phyloP scores from a whole-genome alignment of 2,329 filamentous ascomycete genomes.

The Graphilbum sp. region DNA sequence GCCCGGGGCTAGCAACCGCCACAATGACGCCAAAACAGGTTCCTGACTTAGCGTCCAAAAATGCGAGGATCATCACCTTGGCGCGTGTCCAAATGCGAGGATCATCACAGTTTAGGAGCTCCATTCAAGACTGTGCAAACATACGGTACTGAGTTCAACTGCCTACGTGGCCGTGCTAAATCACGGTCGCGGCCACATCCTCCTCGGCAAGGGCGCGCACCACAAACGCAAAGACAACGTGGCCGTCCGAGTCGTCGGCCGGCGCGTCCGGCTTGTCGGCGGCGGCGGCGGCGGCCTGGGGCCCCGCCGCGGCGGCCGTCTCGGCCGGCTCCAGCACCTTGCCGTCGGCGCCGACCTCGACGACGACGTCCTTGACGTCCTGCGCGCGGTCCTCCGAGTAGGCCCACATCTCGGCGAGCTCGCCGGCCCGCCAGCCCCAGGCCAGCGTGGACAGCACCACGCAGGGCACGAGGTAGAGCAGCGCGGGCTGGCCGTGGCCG shows the following conservation, averaged over 20 bases:
- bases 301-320: conserved; percentile 9
- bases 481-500: conserved; percentile 71
- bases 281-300: conserved; percentile 36
- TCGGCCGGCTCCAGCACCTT: conserved; percentile 20
- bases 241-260: conserved; percentile 9
- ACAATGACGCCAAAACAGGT: no score
- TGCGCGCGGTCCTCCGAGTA: conserved; percentile 60
- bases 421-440: conserved; percentile 51
- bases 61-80: no score
- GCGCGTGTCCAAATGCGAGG: no score
- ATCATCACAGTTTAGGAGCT: no score
- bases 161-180: neutral
- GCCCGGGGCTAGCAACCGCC: no score
- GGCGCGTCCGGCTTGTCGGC: conserved; percentile 25
- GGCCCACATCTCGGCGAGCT: conserved; percentile 59
- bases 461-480: conserved; percentile 82
- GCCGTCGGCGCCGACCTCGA: conserved; percentile 34
- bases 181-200: conserved; percentile 1
- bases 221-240: conserved; percentile 1
- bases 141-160: neutral
- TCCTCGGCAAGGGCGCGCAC: conserved; percentile 1
- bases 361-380: conserved; percentile 36
- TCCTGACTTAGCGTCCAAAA: no score
- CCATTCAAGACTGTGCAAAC: no score
- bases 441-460: conserved; percentile 62